Conservation (phyloP, 2,329 filamentous ascomycete species). For the Westerdykella sp. region DNA sequence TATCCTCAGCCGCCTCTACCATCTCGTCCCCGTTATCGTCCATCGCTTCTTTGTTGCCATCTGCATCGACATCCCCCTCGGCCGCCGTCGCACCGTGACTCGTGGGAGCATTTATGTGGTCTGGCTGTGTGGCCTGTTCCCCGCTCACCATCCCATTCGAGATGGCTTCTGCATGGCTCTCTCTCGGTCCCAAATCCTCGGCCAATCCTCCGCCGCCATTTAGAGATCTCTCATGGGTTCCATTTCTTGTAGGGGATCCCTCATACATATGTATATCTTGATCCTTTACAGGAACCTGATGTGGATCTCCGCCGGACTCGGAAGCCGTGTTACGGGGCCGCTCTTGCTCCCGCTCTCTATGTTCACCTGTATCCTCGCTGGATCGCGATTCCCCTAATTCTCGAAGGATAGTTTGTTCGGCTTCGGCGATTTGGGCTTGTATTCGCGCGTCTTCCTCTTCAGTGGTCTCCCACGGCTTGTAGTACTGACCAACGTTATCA, state of each 20-base stretch:
- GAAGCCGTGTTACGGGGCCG: conserved; percentile 16
- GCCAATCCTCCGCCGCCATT: conserved; percentile 17
- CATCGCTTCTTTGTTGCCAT: conserved; percentile 43
- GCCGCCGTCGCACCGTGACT: conserved; percentile 19
- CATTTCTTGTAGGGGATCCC: too few species aligned
- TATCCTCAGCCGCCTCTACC: conserved; percentile 81
- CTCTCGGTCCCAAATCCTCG: conserved; percentile 21
- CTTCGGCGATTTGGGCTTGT: conserved; percentile 61
- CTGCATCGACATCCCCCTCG: conserved; percentile 13
- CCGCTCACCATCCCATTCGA: conserved; percentile 15
- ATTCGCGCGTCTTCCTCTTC: conserved; percentile 64
- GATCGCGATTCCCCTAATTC: conserved; percentile 60
- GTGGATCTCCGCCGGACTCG: conserved; percentile 17
- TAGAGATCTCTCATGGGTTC: too few species aligned
- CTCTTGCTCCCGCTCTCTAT: conserved; percentile 16
- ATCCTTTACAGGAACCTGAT: conserved; percentile 15
- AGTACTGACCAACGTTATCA: conserved; percentile 55
- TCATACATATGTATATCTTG: conserved; percentile 9
- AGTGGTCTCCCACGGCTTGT: conserved; percentile 73
- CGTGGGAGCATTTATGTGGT: conserved; percentile 13
- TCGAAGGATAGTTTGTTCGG: conserved; percentile 55
- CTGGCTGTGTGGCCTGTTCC: conserved; percentile 10
- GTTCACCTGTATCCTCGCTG: conserved; percentile 26
- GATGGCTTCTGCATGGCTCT: conserved; percentile 11
- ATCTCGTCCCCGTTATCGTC: conserved; percentile 72